phyloP scores from a whole-genome alignment of 805 yeast species.

The Saturnispora diversa region DNA sequence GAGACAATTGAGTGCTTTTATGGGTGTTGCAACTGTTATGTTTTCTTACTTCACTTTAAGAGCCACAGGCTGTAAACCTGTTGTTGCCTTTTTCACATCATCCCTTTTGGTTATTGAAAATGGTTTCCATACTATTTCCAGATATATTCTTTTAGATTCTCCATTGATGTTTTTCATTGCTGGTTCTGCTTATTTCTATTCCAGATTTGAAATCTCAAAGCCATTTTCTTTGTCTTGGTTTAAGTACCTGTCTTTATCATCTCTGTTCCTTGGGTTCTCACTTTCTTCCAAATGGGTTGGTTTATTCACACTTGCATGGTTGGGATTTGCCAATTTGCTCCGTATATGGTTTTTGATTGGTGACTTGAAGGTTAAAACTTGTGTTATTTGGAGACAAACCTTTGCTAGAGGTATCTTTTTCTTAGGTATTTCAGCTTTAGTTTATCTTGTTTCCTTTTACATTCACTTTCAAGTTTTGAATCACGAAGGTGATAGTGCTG shows the following conservation, averaged over 20 bases:
- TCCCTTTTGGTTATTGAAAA: slow-evolving; percentile 56
- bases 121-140: slow-evolving; percentile 60
- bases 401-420: slow-evolving; percentile 44
- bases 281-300: slow-evolving; percentile 81
- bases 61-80: slow-evolving; percentile 61
- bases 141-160: slow-evolving; percentile 68
- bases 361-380: slow-evolving; percentile 48
- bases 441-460: slow-evolving; percentile 53
- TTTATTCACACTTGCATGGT: slow-evolving; percentile 71
- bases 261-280: slow-evolving; percentile 65
- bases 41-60: slow-evolving; percentile 62
- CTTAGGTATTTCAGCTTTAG: slow-evolving; percentile 47
- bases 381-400: slow-evolving; percentile 39
- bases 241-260: slow-evolving; percentile 54
- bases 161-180: slow-evolving; percentile 75
- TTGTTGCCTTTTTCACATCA: slow-evolving; percentile 51
- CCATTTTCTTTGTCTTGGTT: slow-evolving; percentile 56
- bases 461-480: slow-evolving; percentile 52
- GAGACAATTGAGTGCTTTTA: slow-evolving; percentile 61
- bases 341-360: slow-evolving; percentile 69
- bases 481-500: slow-evolving; percentile 63
- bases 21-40: slow-evolving; percentile 62
- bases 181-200: slow-evolving; percentile 54
- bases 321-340: slow-evolving; percentile 51
- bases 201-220: slow-evolving; percentile 55